A percentile compares a stretch with the other conserved stretches of the same genome.
Evolutionary conservation across 192 early-diverging fungal species (phyloP).

Genomic region (Backusella psychrophila): DNA sequence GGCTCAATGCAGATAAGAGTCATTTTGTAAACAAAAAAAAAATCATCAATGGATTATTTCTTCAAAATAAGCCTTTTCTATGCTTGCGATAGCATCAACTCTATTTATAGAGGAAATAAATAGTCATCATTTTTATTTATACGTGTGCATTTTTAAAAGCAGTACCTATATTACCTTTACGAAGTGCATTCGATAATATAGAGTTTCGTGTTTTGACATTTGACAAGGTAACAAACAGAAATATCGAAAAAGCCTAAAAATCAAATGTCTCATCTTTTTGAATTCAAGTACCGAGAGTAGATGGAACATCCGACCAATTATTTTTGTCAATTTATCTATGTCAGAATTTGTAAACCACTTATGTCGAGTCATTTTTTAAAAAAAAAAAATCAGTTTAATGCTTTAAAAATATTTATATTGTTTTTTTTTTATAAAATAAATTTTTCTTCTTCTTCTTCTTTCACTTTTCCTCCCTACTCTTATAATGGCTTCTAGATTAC

Average conservation of each 20-base stretch:
- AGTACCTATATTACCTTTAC: too few species aligned
- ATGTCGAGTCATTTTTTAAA: background rate
- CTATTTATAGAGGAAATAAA: too few species aligned
- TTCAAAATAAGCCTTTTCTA: too few species aligned
- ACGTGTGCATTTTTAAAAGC: background rate
- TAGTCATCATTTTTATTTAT: background rate
- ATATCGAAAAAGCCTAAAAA: background rate
- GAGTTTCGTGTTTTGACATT: background rate
- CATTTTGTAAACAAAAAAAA: too few species aligned
- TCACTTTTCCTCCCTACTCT: conserved; percentile 1
- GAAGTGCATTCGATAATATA: background rate
- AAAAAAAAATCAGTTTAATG: conserved; percentile 3
- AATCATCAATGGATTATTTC: too few species aligned
- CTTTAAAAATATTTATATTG: background rate
- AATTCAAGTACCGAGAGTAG: background rate
- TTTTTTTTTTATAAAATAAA: background rate
- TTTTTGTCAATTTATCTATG: background rate
- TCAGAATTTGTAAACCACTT: conserved; percentile 6
- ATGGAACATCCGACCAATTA: background rate
- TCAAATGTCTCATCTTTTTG: background rate
- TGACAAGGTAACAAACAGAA: background rate
- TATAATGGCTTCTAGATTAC: conserved; percentile 24
- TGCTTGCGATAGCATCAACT: too few species aligned
- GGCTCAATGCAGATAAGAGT: too few species aligned
- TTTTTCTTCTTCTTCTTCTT: background rate